phyloP scores from a whole-genome alignment of 108 stramenopile species.

The Tribonema minus region DNA sequence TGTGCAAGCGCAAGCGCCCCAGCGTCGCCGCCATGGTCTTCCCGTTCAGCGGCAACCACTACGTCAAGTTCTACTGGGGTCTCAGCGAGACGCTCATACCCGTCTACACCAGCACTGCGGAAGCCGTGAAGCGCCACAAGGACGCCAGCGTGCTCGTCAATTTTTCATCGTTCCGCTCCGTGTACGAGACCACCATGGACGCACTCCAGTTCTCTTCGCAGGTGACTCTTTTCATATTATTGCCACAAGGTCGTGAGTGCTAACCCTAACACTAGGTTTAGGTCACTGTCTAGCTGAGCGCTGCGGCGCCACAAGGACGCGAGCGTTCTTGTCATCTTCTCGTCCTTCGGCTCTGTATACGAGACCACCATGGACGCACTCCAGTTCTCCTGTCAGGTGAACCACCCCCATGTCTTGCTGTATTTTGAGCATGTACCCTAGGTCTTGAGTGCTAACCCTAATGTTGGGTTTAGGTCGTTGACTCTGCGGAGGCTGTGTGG shows the following conservation, averaged over 20 bases:
- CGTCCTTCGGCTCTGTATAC: constrained; percentile 79
- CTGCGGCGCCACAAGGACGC: constrained; percentile 75
- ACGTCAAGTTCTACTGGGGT: constrained; percentile 84
- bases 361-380: constrained; percentile 70
- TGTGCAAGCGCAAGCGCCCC: constrained; percentile 78
- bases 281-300: too few relatives aligned
- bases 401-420: too few relatives aligned
- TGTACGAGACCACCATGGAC: constrained; percentile 70
- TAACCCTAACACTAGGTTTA: too few relatives aligned
- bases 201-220: constrained; percentile 62
- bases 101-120: constrained; percentile 66
- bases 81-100: constrained; percentile 69
- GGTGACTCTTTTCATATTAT: too few relatives aligned
- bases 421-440: too few relatives aligned
- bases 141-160: constrained; percentile 75
- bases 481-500: too few relatives aligned
- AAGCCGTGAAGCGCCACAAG: constrained; percentile 68
- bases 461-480: too few relatives aligned
- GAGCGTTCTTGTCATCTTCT: constrained; percentile 75
- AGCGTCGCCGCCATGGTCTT: constrained; percentile 64
- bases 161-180: constrained; percentile 82
- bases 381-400: too few relatives aligned
- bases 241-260: too few relatives aligned
- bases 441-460: too few relatives aligned
- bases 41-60: constrained; percentile 66